Evolutionary conservation across 2,329 filamentous ascomycete species (phyloP).

Genomic region (Chaetomiaceae sp.): DNA sequence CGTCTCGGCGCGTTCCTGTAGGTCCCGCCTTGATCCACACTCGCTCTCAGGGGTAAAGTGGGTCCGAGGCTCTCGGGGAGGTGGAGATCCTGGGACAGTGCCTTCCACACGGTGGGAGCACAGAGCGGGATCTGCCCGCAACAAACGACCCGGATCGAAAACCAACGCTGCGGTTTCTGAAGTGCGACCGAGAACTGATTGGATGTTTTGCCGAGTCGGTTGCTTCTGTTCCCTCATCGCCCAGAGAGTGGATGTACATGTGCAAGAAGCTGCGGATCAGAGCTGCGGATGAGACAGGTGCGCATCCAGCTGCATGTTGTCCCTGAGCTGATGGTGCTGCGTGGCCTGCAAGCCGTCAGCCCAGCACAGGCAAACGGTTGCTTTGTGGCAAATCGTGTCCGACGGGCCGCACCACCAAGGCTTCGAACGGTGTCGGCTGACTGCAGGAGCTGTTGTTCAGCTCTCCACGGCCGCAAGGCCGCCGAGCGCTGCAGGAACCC

Average conservation of each 20-base stretch:
- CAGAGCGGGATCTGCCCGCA: constrained; percentile 2
- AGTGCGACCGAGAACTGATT: not conserved
- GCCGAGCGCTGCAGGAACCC: not conserved
- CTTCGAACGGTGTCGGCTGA: not conserved
- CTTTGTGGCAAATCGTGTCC: not conserved
- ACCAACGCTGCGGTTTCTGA: not conserved
- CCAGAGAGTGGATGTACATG: not conserved
- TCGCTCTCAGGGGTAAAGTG: constrained; percentile 28
- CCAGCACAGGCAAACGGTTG: not conserved
- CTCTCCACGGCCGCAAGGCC: constrained; percentile 10
- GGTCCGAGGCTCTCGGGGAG: not conserved
- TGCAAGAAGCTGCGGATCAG: too few species aligned
- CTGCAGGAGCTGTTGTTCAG: constrained; percentile 7
- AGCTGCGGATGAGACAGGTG: too few species aligned
- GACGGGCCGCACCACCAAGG: not conserved
- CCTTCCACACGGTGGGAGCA: constrained; percentile 1
- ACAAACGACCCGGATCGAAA: constrained; percentile 9
- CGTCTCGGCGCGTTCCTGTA: constrained; percentile 11
- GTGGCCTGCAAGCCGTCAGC: not conserved
- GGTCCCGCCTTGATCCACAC: constrained; percentile 3
- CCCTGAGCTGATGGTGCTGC: not conserved
- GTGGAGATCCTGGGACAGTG: constrained; percentile 7
- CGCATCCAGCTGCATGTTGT: too few species aligned
- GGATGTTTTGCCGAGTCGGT: too few species aligned
- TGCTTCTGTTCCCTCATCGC: too few species aligned